Percentiles rank a stretch among this genome's conserved stretches.
Evolutionary conservation across 345 rosid genomes (phyloP).

Genomic region (Citrus medica): DNA sequence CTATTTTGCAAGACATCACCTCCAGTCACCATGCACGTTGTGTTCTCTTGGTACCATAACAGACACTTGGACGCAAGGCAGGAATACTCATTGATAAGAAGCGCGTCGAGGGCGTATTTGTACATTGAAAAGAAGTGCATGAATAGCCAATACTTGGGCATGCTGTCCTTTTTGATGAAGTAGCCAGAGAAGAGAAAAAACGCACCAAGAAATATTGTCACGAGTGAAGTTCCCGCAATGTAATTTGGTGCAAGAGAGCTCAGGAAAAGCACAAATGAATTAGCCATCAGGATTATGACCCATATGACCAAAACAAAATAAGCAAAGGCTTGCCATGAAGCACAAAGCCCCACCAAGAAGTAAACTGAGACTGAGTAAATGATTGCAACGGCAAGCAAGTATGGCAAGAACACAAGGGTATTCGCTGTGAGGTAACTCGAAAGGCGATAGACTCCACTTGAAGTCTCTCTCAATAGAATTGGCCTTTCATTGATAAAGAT

Average conservation of each 20-base stretch:
- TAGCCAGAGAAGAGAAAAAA: slow-evolving; percentile 94
- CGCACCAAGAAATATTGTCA: slow-evolving; percentile 64
- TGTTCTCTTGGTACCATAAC: slow-evolving; percentile 52
- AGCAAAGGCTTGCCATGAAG: slow-evolving; percentile 69
- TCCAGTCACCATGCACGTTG: slow-evolving; percentile 64
- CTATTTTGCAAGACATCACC: slow-evolving; percentile 61
- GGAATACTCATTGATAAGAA: slow-evolving; percentile 85
- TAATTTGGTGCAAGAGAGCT: slow-evolving; percentile 93
- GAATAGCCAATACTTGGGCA: slow-evolving; percentile 91
- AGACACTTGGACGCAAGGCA: slow-evolving; percentile 65
- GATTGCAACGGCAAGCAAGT: slow-evolving; percentile 57
- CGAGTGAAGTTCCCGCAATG: slow-evolving; percentile 79
- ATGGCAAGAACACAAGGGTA: slow-evolving; percentile 84
- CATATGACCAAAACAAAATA: slow-evolving; percentile 79
- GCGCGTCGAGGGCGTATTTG: slow-evolving; percentile 83
- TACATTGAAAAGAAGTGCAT: slow-evolving; percentile 96
- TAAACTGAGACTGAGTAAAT: slow-evolving; percentile 71
- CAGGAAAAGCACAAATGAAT: slow-evolving; percentile 81
- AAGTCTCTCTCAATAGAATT: slow-evolving; percentile 69
- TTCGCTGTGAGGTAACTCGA: slow-evolving; percentile 84
- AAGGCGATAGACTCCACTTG: slow-evolving; percentile 77
- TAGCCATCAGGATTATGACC: slow-evolving; percentile 79
- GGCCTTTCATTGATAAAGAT: slow-evolving; percentile 91
- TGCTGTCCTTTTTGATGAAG: slow-evolving; percentile 69
- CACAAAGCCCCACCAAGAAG: slow-evolving; percentile 83